These are phyloP conservation scores for Diplocarpon mali DNA, from an alignment of 2,329 filamentous ascomycete genomes.

Conservation along the genomic window DNA sequence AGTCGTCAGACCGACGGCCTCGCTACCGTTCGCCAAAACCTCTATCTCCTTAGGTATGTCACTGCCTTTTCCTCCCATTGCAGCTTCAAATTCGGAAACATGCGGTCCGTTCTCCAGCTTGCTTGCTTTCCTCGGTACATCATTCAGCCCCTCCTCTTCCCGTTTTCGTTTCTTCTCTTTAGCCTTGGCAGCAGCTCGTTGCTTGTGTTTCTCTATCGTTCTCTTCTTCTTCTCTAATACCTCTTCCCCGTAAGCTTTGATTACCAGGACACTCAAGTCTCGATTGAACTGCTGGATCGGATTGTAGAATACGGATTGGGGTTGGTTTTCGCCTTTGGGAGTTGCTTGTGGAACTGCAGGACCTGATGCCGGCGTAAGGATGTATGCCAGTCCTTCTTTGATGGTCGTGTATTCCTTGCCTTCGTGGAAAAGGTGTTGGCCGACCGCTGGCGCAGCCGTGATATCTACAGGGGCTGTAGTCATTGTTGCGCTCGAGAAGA, in stretches of 20 bases:
- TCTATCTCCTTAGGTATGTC: not conserved
- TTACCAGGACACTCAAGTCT: slow-evolving; percentile 84
- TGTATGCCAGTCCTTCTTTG: slow-evolving; percentile 56
- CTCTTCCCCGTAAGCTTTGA: slow-evolving; percentile 77
- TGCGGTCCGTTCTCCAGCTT: slow-evolving; percentile 14
- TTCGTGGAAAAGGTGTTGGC: slow-evolving; percentile 31
- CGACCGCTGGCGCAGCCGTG: slow-evolving; percentile 20
- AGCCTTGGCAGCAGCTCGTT: slow-evolving; percentile 24
- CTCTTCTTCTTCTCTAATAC: slow-evolving; percentile 36
- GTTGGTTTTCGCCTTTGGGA: slow-evolving; percentile 43
- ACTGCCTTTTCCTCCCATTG: not conserved
- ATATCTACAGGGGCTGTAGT: slow-evolving; percentile 15
- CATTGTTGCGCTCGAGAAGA: slow-evolving; percentile 5
- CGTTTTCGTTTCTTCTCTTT: slow-evolving; percentile 39
- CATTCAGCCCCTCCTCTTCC: slow-evolving; percentile 24
- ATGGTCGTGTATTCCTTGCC: slow-evolving; percentile 47
- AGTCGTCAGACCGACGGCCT: not conserved
- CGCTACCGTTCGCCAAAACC: not conserved
- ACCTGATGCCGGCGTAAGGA: slow-evolving; percentile 47
- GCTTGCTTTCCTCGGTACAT: slow-evolving; percentile 29
- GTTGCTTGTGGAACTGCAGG: slow-evolving; percentile 35
- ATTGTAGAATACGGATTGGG: slow-evolving; percentile 91
- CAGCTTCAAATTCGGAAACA: not conserved
- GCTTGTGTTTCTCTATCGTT: slow-evolving; percentile 30
- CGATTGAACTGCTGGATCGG: slow-evolving; percentile 98